A percentile compares a stretch with the other conserved stretches of the same genome.
Conservation (phyloP, 2,329 filamentous ascomycete species). For the Beauveria brongniartii region DNA sequence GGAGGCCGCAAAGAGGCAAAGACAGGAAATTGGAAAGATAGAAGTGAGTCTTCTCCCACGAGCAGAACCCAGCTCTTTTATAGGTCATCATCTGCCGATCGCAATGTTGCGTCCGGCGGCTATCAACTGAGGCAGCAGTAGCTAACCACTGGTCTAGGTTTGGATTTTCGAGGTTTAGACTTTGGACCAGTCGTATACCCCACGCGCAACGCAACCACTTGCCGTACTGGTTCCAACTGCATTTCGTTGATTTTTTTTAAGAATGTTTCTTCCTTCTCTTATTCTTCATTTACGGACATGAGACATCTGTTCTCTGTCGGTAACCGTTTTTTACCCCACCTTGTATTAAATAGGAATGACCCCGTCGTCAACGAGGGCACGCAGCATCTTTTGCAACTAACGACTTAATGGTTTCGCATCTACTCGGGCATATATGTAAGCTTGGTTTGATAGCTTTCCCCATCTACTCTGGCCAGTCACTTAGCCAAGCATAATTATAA, state of each 20-base stretch:
- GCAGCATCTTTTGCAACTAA: conserved; percentile 11
- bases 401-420: conserved; percentile 13
- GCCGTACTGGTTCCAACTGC: conserved; percentile 1
- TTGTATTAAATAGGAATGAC: conserved; percentile 3
- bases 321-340: not conserved
- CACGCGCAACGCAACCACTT: conserved; percentile 5
- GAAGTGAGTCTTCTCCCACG: conserved; percentile 57
- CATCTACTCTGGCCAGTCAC: not conserved
- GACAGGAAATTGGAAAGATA: conserved; percentile 81
- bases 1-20: conserved; percentile 61
- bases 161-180: conserved; percentile 40
- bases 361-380: not conserved
- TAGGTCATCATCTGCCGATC: not conserved
- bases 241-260: conserved; percentile 10
- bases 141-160: conserved; percentile 26
- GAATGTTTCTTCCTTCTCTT: conserved; percentile 4
- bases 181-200: conserved; percentile 19
- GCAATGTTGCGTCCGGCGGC: not conserved
- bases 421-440: not conserved
- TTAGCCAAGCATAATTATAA: conserved; percentile 6
- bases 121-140: not conserved
- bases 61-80: not conserved
- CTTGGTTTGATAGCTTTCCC: conserved; percentile 1
- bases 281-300: not conserved
- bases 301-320: not conserved